Conservation (phyloP, 1,284 basidiomycete genomes). For the Wolfiporia cocos region DNA sequence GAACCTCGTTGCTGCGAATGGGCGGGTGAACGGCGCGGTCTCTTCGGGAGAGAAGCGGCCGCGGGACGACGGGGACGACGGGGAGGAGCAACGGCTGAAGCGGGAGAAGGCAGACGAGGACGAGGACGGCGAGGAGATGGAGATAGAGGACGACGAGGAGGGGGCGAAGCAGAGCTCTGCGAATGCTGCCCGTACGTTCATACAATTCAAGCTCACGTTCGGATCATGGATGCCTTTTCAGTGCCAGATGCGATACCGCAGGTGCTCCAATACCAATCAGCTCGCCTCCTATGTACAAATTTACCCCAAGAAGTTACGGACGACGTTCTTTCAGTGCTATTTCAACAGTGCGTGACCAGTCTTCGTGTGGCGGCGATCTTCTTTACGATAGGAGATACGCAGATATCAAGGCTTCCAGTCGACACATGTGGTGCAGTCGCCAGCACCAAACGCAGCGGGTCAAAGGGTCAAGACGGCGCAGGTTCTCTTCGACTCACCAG, state of each 20-base stretch:
- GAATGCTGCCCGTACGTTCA: conserved; percentile 14
- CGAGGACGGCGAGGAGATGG: conserved; percentile 78
- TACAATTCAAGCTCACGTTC: too few relatives aligned
- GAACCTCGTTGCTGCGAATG: conserved; percentile 10
- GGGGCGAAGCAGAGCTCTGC: conserved; percentile 16
- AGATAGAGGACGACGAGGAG: conserved; percentile 79
- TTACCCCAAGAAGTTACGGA: conserved; percentile 78
- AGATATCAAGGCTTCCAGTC: conserved; percentile 76
- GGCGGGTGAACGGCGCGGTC: conserved; percentile 14
- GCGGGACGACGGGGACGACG: conserved; percentile 56
- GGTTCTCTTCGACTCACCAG: conserved; percentile 66
- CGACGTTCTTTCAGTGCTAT: conserved; percentile 74
- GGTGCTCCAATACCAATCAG: conserved; percentile 50
- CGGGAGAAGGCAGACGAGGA: conserved; percentile 56
- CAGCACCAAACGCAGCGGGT: conserved; percentile 55
- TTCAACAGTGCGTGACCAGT: conserved; percentile 68
- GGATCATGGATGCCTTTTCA: too few relatives aligned
- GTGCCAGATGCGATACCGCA: conserved; percentile 40
- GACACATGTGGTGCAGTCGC: conserved; percentile 60
- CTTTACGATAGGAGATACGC: conserved; percentile 6
- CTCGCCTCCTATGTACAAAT: conserved; percentile 69
- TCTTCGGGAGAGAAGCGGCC: conserved; percentile 55
- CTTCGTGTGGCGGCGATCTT: neutral
- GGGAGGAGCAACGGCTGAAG: conserved; percentile 52
- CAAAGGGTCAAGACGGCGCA: conserved; percentile 69